Conservation (phyloP, 257 asterid genomes). For the Mentha longifolia region DNA sequence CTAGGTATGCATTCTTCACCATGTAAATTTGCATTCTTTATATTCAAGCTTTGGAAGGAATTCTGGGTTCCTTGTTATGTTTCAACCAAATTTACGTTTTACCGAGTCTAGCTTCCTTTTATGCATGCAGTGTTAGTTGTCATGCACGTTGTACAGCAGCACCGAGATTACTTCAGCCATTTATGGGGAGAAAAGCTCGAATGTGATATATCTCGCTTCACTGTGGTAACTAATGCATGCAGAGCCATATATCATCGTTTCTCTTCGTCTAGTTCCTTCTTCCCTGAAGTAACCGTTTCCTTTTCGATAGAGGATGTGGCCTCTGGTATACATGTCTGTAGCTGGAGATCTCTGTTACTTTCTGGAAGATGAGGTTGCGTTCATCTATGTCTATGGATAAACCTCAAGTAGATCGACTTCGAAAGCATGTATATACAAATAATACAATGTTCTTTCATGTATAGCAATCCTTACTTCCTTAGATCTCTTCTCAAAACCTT, state of each 20-base stretch:
- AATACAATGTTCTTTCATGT: not conserved
- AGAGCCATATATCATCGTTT: not conserved
- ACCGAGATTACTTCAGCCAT: too few species aligned
- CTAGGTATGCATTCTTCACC: conserved; percentile 40
- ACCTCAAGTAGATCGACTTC: not conserved
- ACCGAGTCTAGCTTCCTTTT: not conserved
- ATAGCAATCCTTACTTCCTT: not conserved
- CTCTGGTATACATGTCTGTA: not conserved
- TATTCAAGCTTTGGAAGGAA: not conserved
- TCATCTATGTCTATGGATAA: not conserved
- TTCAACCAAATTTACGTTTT: too few species aligned
- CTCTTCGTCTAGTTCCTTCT: not conserved
- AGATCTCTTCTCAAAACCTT: too few species aligned
- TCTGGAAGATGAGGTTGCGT: conserved; percentile 13
- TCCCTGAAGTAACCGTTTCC: too few species aligned
- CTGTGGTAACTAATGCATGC: not conserved
- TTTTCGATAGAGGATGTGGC: not conserved
- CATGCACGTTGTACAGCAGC: too few species aligned
- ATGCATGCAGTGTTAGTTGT: not conserved
- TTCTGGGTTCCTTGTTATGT: not conserved
- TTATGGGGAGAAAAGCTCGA: not conserved
- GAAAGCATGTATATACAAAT: not conserved
- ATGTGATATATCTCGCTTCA: too few species aligned
- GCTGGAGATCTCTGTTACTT: not conserved
- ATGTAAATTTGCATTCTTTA: not conserved